Conservation (phyloP, 495 filamentous ascomycete genomes). For the Aspergillus incahuasiensis region DNA sequence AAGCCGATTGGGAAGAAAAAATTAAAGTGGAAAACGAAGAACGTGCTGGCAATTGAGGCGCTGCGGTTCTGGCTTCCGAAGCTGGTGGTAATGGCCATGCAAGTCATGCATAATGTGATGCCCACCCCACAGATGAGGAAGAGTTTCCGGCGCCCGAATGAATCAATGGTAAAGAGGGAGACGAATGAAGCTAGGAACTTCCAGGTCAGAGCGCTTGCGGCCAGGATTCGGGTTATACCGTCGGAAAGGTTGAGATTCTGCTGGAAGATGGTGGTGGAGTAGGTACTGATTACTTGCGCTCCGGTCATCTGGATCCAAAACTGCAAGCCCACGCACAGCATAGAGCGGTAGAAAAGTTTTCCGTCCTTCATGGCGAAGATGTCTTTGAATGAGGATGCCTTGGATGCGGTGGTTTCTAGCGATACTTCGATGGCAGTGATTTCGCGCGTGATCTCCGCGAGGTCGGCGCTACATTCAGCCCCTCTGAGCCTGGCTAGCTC, state of each 20-base stretch:
- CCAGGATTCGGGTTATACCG: constrained; percentile 14
- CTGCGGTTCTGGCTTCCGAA: constrained; percentile 31
- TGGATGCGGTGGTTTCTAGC: constrained; percentile 22
- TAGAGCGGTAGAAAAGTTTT: constrained; percentile 19
- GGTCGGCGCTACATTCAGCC: constrained; percentile 16
- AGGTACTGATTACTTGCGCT: constrained; percentile 17
- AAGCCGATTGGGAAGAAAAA: constrained; percentile 50
- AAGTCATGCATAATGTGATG: constrained; percentile 24
- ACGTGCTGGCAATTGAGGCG: constrained; percentile 32
- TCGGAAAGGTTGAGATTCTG: constrained; percentile 17
- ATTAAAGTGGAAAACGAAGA: constrained; percentile 47
- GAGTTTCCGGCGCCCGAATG: constrained; percentile 24
- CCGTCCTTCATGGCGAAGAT: constrained; percentile 15
- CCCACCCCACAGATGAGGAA: constrained; percentile 29
- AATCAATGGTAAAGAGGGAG: constrained; percentile 21
- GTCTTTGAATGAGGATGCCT: constrained; percentile 9
- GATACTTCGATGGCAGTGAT: constrained; percentile 32
- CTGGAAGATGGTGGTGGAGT: constrained; percentile 19
- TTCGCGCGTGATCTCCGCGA: constrained; percentile 22
- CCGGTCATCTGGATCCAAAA: constrained; percentile 25
- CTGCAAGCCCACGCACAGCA: constrained; percentile 27
- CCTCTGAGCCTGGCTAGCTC: constrained; percentile 28
- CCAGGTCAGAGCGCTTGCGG: constrained; percentile 35
- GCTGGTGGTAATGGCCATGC: constrained; percentile 34
- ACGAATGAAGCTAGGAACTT: constrained; percentile 36